Percentiles rank a stretch among this genome's conserved stretches.
phyloP scores from a whole-genome alignment of 441 rosid genomes.

The Populus hybrid region DNA sequence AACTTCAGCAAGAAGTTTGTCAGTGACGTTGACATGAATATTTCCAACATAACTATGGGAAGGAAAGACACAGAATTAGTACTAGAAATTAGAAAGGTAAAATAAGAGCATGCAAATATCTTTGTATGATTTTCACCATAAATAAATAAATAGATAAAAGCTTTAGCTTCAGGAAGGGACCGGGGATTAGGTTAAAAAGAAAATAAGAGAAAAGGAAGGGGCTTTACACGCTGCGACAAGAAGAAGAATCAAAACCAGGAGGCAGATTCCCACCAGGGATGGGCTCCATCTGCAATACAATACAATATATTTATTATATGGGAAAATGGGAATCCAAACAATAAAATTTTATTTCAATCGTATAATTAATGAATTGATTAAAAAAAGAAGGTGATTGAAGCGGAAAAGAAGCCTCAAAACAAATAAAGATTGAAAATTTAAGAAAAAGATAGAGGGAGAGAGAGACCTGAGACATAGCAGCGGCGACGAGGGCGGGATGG shows the following conservation, averaged over 20 bases:
- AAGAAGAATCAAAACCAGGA: constrained; percentile 98
- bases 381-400: neutral
- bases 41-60: constrained; percentile 86
- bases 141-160: no score
- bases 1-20: constrained; percentile 90
- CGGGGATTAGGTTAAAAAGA: neutral
- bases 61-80: constrained; percentile 11
- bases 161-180: neutral
- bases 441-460: neutral
- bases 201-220: constrained; percentile 14
- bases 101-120: constrained; percentile 10
- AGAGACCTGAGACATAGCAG: constrained; percentile 40
- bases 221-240: constrained; percentile 99
- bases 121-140: neutral
- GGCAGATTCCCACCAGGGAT: constrained; percentile 99
- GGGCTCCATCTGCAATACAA: constrained; percentile 84
- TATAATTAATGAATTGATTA: neutral
- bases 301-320: neutral
- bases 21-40: constrained; percentile 86
- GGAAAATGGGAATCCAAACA: neutral
- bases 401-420: neutral
- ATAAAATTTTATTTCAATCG: neutral
- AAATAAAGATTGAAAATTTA: neutral
- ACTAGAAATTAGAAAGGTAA: constrained; percentile 23
- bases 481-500: constrained; percentile 44